Conservation (phyloP, 179 eudicot species). For the Monotropa hypopitys region DNA sequence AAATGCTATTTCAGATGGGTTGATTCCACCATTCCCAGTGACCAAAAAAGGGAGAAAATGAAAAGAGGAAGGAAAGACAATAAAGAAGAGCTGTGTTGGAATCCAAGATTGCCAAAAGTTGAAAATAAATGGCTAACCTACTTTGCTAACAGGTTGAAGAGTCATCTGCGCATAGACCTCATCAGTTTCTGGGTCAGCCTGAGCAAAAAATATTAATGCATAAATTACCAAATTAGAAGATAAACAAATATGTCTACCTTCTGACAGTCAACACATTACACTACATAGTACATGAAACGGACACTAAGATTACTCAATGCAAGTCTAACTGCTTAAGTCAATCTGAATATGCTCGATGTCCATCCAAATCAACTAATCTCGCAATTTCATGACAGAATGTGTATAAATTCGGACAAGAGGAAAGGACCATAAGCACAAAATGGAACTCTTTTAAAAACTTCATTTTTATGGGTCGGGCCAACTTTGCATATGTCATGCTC, state of each 20-base stretch:
- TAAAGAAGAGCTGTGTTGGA: not conserved
- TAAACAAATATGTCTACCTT: not conserved
- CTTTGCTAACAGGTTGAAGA: slow-evolving; percentile 91
- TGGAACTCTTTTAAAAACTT: not conserved
- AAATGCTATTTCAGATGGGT: not conserved
- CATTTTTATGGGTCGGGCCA: not conserved
- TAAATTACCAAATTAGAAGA: not conserved
- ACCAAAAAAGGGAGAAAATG: not conserved
- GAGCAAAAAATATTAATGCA: slow-evolving; percentile 5
- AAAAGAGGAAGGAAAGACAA: not conserved
- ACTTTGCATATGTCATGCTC: not conserved
- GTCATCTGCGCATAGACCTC: slow-evolving; percentile 99
- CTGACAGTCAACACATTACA: not conserved
- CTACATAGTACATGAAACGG: not conserved
- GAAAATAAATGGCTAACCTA: slow-evolving; percentile 17
- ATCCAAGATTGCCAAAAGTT: not conserved
- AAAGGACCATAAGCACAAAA: not conserved
- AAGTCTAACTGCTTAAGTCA: not conserved
- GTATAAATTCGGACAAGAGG: not conserved
- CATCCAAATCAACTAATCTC: not conserved
- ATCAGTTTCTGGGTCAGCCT: slow-evolving; percentile 97
- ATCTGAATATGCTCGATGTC: not conserved
- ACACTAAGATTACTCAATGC: slow-evolving; percentile 1
- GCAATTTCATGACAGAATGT: not conserved
- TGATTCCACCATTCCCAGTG: not conserved